Conservation (phyloP, 805 yeast species). For the Yamadazyma takamatsuzukensis region DNA sequence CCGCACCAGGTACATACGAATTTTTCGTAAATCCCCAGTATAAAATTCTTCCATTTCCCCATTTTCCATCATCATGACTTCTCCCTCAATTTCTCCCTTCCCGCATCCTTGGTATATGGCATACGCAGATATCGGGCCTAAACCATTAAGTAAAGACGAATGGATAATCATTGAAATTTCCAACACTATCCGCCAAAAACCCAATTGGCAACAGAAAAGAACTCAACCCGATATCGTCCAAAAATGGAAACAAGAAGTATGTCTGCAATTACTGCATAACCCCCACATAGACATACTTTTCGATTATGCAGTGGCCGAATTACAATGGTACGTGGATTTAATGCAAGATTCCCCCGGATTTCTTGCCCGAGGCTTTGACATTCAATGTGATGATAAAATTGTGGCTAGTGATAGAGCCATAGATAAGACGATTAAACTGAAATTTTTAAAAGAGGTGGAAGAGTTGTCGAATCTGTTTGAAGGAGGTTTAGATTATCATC, state of each 20-base stretch:
- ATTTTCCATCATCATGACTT: neutral
- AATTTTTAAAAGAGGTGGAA: too few species aligned
- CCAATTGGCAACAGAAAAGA: constrained; percentile 11
- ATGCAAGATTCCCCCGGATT: constrained; percentile 5
- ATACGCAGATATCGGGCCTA: constrained; percentile 9
- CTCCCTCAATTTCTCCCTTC: constrained; percentile 1
- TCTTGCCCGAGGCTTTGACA: constrained; percentile 9
- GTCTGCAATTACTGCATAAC: constrained; percentile 3
- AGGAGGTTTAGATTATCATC: constrained; percentile 30
- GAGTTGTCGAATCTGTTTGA: constrained; percentile 11
- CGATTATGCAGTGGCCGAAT: constrained; percentile 24
- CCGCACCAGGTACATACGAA: too few species aligned
- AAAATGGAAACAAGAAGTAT: neutral
- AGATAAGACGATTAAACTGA: neutral
- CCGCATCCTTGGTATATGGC: constrained; percentile 1
- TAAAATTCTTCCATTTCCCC: constrained; percentile 1
- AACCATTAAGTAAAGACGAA: constrained; percentile 13
- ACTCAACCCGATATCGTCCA: constrained; percentile 3
- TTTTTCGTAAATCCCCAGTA: neutral
- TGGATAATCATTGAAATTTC: constrained; percentile 16
- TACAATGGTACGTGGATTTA: constrained; percentile 22
- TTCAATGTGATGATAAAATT: constrained; percentile 17
- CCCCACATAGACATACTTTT: constrained; percentile 14
- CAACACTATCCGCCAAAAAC: constrained; percentile 14
- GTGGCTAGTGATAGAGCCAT: constrained; percentile 16